Evolutionary conservation across 2,329 filamentous ascomycete genomes (phyloP), one percentile per base, ranked within the genome.

Genomic region (Colletotrichum euphorbiae): DNA sequence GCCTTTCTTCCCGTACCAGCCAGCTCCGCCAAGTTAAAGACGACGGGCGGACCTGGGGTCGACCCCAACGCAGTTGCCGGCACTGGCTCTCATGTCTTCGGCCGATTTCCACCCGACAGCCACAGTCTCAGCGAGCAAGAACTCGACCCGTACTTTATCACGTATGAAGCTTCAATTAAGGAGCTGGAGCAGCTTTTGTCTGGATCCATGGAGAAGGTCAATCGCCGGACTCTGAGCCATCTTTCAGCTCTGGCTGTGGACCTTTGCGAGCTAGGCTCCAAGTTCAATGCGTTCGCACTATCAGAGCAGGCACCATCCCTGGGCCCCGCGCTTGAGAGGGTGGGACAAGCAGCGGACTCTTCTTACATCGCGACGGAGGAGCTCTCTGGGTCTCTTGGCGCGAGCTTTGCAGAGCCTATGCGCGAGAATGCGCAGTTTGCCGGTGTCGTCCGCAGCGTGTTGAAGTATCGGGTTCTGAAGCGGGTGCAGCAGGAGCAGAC

Each of bases 401-500:
- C 95, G 38, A 96, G 90, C 72, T 99, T 99, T 76, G 94, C 97
- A 0, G 97, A 99, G 76, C 96, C 96, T 0, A 98, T 99, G 93
- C 89, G 97, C 62, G 96, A 99, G 80, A 97, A 94, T 74, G 94
- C 96, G 12, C 96, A 99, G 76, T 99, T 99, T 77, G 96, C 96
- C 0, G 93, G 96, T 11, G 93, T 99, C 1, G 96, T 99, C 3
- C 89, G 94, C 46, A 92, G 85, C 72, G 95, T 99, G 38, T 83
- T 99, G 62, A 89, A 93, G 71, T 99, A 98, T 77, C 87, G 96
- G 15, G 91, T 98, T 3, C 82, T 98, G 70, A 99, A 99, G 82
- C 88, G 96, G 52, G 93, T 99, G 60, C 96, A 99, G 77, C 94
- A 98, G 78, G 96, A 99, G 76, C 95, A 98, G 90, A 98, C 96